Conservation (phyloP, 2,329 filamentous ascomycete species). For the Venturia carpophila region DNA sequence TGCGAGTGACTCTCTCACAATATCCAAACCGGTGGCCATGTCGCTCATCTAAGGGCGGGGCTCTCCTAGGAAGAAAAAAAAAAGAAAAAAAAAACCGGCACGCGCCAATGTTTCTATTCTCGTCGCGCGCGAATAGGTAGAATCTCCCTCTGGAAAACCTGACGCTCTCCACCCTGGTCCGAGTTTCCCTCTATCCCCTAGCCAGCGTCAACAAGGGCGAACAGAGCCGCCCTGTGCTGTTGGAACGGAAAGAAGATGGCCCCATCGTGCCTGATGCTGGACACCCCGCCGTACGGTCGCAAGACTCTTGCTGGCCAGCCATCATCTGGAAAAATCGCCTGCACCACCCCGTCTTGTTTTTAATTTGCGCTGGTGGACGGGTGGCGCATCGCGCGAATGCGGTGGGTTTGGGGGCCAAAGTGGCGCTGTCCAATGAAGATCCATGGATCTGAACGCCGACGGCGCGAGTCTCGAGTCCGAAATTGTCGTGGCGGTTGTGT, state of each 20-base stretch:
- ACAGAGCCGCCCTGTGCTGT: background rate
- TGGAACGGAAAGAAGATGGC: conserved; percentile 1
- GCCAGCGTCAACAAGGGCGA: background rate
- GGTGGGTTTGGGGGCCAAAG: conserved; percentile 7
- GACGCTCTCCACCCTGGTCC: background rate
- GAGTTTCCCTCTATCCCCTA: no score
- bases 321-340: background rate
- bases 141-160: background rate
- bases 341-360: background rate
- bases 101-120: background rate
- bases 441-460: background rate
- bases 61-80: no score
- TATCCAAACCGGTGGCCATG: background rate
- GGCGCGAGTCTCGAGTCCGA: no score
- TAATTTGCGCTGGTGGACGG: background rate
- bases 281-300: no score
- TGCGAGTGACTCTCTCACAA: background rate
- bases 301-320: background rate
- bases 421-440: background rate
- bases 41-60: background rate
- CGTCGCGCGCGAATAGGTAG: background rate
- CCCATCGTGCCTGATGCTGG: background rate
- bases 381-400: background rate
- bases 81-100: background rate
- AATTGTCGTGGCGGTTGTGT: no score